phyloP scores from a whole-genome alignment of 2,329 filamentous ascomycete genomes.

The Ceratocystis cubensis region DNA sequence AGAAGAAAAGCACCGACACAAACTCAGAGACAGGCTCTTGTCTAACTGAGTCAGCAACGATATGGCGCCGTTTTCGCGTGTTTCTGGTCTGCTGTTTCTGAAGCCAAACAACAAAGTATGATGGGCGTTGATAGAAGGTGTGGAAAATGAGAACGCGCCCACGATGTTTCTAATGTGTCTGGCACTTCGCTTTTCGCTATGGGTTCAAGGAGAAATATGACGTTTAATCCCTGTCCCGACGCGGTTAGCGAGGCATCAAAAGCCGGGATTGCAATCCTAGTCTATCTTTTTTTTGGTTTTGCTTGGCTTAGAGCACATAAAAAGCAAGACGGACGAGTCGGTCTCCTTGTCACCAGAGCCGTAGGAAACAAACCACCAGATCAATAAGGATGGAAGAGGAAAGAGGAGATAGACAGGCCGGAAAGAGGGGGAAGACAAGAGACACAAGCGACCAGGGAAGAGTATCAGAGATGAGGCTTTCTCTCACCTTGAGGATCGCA shows the following conservation, averaged over 20 bases:
- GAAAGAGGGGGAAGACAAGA: constrained; percentile 5
- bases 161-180: constrained; percentile 9
- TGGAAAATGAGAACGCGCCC: background rate
- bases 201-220: background rate
- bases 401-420: background rate
- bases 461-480: background rate
- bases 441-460: background rate
- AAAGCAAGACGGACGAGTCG: background rate
- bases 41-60: too few species aligned
- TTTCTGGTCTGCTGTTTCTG: too few species aligned
- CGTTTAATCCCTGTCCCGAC: constrained; percentile 16
- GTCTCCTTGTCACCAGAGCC: background rate
- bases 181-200: background rate
- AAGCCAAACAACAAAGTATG: background rate
- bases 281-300: constrained; percentile 1
- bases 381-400: background rate
- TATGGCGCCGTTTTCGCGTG: too few species aligned
- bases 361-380: background rate
- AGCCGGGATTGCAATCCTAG: background rate
- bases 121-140: background rate
- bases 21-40: background rate
- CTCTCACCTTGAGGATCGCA: background rate
- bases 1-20: background rate
- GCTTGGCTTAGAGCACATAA: background rate
- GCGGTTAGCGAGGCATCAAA: constrained; percentile 18